These are phyloP conservation scores for Exophiala bonariae DNA, from an alignment of 2,329 filamentous ascomycete species.

Conservation along the genomic window DNA sequence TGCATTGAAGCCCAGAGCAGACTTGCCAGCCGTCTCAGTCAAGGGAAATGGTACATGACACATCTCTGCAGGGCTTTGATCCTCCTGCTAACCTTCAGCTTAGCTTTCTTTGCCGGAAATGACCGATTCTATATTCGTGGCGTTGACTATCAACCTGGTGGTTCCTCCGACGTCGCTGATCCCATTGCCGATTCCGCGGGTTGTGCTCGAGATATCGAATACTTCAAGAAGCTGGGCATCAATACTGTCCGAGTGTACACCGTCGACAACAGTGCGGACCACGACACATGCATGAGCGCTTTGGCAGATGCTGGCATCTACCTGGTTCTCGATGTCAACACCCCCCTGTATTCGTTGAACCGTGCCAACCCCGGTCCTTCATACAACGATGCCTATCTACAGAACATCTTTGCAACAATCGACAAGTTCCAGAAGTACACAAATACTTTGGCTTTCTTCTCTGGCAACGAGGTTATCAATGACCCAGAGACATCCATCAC, in stretches of 20 bases:
- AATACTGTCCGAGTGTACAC: constrained; percentile 94
- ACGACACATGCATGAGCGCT: constrained; percentile 81
- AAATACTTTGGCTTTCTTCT: constrained; percentile 87
- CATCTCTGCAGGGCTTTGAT: too few relatives aligned
- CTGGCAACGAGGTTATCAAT: constrained; percentile 79
- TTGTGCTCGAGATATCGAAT: constrained; percentile 76
- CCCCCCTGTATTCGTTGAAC: constrained; percentile 85
- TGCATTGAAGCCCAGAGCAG: constrained; percentile 40
- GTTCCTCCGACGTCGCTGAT: constrained; percentile 64
- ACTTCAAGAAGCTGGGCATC: constrained; percentile 83
- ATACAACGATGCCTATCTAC: constrained; percentile 85
- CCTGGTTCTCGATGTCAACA: constrained; percentile 89
- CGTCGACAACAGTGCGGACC: constrained; percentile 79
- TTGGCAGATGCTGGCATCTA: constrained; percentile 86
- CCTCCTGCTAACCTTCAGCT: too few relatives aligned
- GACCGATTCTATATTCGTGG: constrained; percentile 56
- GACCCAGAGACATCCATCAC: constrained; percentile 63
- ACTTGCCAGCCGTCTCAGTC: constrained; percentile 57
- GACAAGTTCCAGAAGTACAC: constrained; percentile 78
- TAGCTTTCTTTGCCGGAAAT: constrained; percentile 64
- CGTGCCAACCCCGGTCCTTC: constrained; percentile 69
- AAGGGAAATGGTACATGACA: constrained; percentile 61
- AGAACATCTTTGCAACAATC: constrained; percentile 82
- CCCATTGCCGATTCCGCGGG: constrained; percentile 69
- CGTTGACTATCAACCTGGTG: constrained; percentile 66